These are phyloP conservation scores for Capsella rubella DNA, from an alignment of 441 rosid species.

Conservation along the genomic window DNA sequence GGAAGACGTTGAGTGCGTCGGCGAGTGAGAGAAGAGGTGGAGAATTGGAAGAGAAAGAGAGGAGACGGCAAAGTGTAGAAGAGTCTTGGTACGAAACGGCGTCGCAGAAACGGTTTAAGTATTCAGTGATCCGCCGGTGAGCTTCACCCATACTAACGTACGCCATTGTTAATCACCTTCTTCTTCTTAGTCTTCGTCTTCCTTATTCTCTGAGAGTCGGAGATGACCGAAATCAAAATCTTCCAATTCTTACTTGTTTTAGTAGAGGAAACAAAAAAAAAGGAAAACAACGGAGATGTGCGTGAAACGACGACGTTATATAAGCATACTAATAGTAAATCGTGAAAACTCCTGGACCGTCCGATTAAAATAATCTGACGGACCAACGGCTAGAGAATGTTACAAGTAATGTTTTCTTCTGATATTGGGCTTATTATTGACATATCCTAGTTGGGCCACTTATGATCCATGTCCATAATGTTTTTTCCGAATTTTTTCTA, in stretches of 20 bases:
- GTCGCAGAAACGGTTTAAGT: conserved; percentile 75
- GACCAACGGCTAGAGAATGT: too few species aligned
- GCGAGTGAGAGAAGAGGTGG: conserved; percentile 71
- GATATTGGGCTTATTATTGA: too few species aligned
- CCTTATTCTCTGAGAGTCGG: conserved; percentile 1
- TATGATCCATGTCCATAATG: too few species aligned
- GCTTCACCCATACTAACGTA: conserved; percentile 90
- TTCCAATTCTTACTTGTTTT: background rate
- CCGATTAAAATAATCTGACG: too few species aligned
- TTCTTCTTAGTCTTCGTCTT: conserved; percentile 31
- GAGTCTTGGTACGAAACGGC: conserved; percentile 74
- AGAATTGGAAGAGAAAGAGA: conserved; percentile 76
- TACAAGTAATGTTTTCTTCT: too few species aligned
- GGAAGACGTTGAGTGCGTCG: conserved; percentile 84
- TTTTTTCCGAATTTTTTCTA: too few species aligned
- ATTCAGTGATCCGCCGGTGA: conserved; percentile 84
- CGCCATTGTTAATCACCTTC: conserved; percentile 55
- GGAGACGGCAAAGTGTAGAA: conserved; percentile 62
- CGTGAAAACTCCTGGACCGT: too few species aligned
- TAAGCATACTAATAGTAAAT: background rate
- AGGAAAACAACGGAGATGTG: background rate
- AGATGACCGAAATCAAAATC: conserved; percentile 6
- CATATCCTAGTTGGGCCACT: too few species aligned
- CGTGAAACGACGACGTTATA: background rate
- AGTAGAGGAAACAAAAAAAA: background rate